Evolutionary conservation across 2,329 filamentous ascomycete species (phyloP).

Genomic region (Lasiodiplodia theobromae): DNA sequence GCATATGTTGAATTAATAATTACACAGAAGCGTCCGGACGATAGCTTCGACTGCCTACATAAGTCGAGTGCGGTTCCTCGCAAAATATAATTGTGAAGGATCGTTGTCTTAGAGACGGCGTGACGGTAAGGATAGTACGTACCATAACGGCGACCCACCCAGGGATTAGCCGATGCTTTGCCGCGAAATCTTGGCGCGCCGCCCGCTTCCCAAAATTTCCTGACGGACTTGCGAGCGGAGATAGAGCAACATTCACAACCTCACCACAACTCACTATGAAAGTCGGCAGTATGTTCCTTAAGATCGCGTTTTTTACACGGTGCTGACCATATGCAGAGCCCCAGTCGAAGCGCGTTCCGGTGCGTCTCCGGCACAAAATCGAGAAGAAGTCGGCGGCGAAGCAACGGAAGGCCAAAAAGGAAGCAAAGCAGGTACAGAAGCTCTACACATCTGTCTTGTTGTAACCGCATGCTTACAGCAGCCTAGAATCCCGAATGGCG

Average conservation of each 20-base stretch:
- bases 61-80: too few species aligned
- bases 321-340: conserved; percentile 69
- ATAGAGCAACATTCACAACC: conserved; percentile 22
- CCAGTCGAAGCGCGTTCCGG: conserved; percentile 89
- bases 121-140: too few species aligned
- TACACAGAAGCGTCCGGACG: conserved; percentile 9
- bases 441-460: neutral
- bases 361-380: conserved; percentile 93
- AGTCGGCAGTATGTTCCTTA: conserved; percentile 48
- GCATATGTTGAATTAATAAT: conserved; percentile 22
- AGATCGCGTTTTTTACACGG: neutral
- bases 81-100: too few species aligned
- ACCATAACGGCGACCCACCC: too few species aligned
- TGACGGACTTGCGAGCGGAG: conserved; percentile 17
- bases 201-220: conserved; percentile 31
- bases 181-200: conserved; percentile 36
- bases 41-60: neutral
- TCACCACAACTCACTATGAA: conserved; percentile 44
- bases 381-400: conserved; percentile 90
- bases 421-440: conserved; percentile 78
- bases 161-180: neutral
- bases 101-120: too few species aligned
- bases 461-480: conserved; percentile 34
- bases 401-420: conserved; percentile 87
- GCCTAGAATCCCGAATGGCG: conserved; percentile 89